A percentile compares a stretch with the other conserved stretches of the same genome.
phyloP scores from a whole-genome alignment of 176 grass and related monocot species.

The Dendrocalamus sinicus region DNA sequence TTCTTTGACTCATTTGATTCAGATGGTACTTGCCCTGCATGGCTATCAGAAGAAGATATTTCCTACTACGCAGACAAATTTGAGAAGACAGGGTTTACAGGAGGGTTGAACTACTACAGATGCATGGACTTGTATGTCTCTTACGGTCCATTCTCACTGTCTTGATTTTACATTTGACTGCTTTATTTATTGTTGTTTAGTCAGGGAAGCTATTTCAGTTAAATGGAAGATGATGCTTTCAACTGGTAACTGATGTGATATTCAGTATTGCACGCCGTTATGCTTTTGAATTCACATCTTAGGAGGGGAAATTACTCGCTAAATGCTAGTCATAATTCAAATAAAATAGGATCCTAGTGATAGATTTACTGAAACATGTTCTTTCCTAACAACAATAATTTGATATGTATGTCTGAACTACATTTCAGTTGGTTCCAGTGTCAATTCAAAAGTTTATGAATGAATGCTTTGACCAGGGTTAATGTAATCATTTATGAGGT shows the following conservation, averaged over 20 bases:
- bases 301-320: not conserved
- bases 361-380: not conserved
- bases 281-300: constrained; percentile 9
- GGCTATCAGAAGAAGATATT: constrained; percentile 89
- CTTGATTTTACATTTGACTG: constrained; percentile 29
- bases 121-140: constrained; percentile 79
- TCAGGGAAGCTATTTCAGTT: not conserved
- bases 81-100: constrained; percentile 82
- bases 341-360: not conserved
- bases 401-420: constrained; percentile 7
- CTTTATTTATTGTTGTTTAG: constrained; percentile 13
- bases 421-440: not conserved
- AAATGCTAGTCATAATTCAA: constrained; percentile 7
- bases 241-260: not conserved
- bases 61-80: constrained; percentile 73
- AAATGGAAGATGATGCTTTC: constrained; percentile 16
- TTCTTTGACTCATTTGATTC: constrained; percentile 71
- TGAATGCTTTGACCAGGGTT: not conserved
- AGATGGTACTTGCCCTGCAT: constrained; percentile 63
- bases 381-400: not conserved
- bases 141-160: not conserved
- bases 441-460: not conserved
- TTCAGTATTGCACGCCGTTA: not conserved
- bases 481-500: not conserved
- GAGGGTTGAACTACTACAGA: constrained; percentile 88